phyloP scores from a whole-genome alignment of 1,284 basidiomycete species.

The Porogramme epimiltina region DNA sequence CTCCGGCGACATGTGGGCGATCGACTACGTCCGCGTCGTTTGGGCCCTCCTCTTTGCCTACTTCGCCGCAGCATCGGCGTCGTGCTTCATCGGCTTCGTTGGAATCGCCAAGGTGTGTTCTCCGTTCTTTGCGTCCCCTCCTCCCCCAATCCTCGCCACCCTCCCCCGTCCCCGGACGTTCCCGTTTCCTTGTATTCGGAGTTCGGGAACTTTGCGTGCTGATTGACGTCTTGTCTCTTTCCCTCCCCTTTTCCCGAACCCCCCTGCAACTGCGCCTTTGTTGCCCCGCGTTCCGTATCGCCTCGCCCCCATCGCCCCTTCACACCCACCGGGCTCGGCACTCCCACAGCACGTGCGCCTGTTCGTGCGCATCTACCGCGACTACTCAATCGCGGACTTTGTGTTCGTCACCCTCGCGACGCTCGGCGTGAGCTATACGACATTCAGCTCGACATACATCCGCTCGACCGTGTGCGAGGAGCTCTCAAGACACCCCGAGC shows the following conservation, averaged over 20 bases:
- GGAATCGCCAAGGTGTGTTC: conserved; percentile 64
- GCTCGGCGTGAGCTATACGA: conserved; percentile 54
- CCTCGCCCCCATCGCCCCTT: background rate
- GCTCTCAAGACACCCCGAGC: conserved; percentile 69
- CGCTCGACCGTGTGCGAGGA: conserved; percentile 70
- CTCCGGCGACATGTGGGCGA: conserved; percentile 54
- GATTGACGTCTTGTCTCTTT: background rate
- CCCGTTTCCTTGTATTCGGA: background rate
- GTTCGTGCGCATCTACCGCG: conserved; percentile 65
- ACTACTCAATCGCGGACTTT: conserved; percentile 76
- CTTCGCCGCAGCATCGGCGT: conserved; percentile 61
- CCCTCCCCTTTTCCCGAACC: background rate
- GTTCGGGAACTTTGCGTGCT: background rate
- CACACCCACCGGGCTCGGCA: background rate
- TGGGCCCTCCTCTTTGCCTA: conserved; percentile 69
- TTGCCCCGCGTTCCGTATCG: background rate
- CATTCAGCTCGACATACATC: conserved; percentile 53
- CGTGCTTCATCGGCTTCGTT: conserved; percentile 62
- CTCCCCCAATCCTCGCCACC: background rate
- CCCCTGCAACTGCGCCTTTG: background rate
- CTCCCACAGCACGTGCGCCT: conserved; percentile 48
- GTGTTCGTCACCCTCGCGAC: conserved; percentile 63
- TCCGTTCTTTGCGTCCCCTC: background rate
- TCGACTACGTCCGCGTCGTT: conserved; percentile 62
- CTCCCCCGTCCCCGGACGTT: background rate